A percentile compares a stretch with the other conserved stretches of the same genome.
Conservation (phyloP, 148 eudicot genomes). For the Pharnaceum exiguum region DNA sequence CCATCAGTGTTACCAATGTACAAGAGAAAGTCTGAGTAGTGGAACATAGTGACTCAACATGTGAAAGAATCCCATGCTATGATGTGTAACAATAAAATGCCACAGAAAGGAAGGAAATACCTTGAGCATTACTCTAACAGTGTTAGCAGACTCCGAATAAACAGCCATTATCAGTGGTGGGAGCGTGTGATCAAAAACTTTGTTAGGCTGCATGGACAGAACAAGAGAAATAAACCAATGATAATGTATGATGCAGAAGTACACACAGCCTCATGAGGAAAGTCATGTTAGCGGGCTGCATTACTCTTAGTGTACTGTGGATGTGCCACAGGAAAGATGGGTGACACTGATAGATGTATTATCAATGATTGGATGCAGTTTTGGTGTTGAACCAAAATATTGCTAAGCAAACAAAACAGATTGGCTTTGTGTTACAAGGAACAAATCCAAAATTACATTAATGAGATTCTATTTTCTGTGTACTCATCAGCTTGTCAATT, state of each 20-base stretch:
- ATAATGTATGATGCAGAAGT: background rate
- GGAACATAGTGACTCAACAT: background rate
- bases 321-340: no score
- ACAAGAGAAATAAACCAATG: background rate
- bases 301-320: no score
- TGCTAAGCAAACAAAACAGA: no score
- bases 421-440: no score
- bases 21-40: background rate
- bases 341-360: no score
- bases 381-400: no score
- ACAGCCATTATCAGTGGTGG: constrained; percentile 7
- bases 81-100: background rate
- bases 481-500: no score
- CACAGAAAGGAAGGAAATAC: background rate
- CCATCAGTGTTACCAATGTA: no score
- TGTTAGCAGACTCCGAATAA: background rate
- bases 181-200: background rate
- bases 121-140: constrained; percentile 6
- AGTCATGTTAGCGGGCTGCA: background rate
- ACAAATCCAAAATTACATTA: no score
- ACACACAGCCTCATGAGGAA: background rate
- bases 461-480: no score
- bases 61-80: background rate
- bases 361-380: no score
- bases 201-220: constrained; percentile 9